Base-by-base conservation (phyloP, 768 basidiomycete genomes). In the Boletellus emodensis region DNA sequence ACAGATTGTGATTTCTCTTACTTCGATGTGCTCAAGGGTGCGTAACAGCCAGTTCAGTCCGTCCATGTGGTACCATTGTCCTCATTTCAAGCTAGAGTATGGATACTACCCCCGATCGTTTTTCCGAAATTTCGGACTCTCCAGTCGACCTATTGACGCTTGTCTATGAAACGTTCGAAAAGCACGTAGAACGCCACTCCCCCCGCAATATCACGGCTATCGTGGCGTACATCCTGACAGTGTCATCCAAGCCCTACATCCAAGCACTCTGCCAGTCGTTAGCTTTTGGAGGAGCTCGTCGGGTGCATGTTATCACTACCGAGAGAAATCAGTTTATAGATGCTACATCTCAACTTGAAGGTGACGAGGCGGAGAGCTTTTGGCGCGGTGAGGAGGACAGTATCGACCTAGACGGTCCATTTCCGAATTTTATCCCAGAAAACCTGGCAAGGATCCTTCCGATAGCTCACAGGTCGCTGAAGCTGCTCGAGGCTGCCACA, bases 381-480 rank as follows among this genome's bases (percentile, higher is more conserved):
- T 77, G 72, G 34, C 63, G 68, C 3, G 69, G 71, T 9, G 68
- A 71, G 13, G 73, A 72, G 33, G 69, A 71, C n/a, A 68, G 72
- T 15, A 62, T 72, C 12, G 71, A 52, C 62, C 70, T 56, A 40
- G 71, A 72, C 35, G 69, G 72, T 4, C 63, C 67, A 7, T 84
- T 82, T 56, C 90, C 90, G 0, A 65, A 66, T 4, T 92, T 93
- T 65, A 79, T 92, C 51, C 76, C 80, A 4, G 54, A 57, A 6
- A 71, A 71, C 12, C 64, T 85, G 26, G 67, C 78, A 7, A 71
- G 76, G 40, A 72, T 79, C 7, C 67, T 92, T 4, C 76, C 81
- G 12, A 78, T 79, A 4, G 88, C 88, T 1, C 80, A 80, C 53
- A 84, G 80, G 57, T 91, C 90, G 0, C 66, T 92, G 10, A 72